Evolutionary conservation across 106 monocot genomes (phyloP).

Genomic region (Chionographis japonica): DNA sequence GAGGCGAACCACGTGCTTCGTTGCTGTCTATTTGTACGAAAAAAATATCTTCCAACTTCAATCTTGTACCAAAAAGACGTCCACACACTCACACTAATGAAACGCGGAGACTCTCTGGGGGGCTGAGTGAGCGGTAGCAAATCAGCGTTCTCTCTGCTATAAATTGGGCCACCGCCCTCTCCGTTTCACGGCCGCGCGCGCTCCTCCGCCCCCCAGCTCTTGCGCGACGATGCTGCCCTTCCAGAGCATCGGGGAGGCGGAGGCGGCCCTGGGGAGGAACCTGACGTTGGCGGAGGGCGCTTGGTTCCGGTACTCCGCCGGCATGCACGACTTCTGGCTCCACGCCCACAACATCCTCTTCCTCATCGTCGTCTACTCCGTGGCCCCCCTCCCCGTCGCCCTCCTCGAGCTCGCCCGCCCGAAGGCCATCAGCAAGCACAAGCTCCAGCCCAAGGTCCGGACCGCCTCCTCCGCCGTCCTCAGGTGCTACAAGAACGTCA

Average conservation of each 20-base stretch:
- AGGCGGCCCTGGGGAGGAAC: slow-evolving; percentile 3
- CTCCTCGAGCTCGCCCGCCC: slow-evolving; percentile 8
- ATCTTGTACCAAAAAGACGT: no score
- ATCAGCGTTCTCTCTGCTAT: background rate
- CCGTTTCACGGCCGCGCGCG: no score
- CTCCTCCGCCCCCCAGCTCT: no score
- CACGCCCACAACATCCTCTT: slow-evolving; percentile 20
- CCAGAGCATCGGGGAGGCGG: slow-evolving; percentile 8
- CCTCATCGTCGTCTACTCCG: slow-evolving; percentile 10
- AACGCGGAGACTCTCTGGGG: no score
- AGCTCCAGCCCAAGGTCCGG: slow-evolving; percentile 19
- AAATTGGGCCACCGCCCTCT: no score
- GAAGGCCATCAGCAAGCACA: background rate
- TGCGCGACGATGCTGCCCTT: slow-evolving; percentile 9
- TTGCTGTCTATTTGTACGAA: no score
- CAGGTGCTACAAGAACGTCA: slow-evolving; percentile 13
- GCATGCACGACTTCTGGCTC: slow-evolving; percentile 14
- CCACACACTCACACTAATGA: no score
- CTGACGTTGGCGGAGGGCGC: slow-evolving; percentile 10
- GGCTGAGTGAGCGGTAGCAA: no score
- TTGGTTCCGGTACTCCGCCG: slow-evolving; percentile 14
- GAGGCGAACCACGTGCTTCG: no score
- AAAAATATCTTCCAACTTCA: no score
- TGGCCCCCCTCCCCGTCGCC: slow-evolving; percentile 15
- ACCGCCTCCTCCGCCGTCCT: background rate